Percentiles rank a stretch among this genome's conserved stretches.
phyloP scores from a whole-genome alignment of 331 rosid genomes.

The Dryas integrifolia region DNA sequence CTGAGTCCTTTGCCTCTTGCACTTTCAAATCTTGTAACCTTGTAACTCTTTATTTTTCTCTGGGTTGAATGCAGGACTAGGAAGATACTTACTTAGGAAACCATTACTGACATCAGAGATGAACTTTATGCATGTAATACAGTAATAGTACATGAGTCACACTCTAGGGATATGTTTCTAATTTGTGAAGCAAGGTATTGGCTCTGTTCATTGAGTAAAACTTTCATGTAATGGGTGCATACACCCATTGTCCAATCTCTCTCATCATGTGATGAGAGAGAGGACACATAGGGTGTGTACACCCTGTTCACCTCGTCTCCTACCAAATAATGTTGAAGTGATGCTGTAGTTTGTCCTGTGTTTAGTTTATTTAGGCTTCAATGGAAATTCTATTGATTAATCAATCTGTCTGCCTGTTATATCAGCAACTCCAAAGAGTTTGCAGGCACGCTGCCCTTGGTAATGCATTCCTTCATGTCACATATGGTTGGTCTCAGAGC shows the following conservation, averaged over 20 bases:
- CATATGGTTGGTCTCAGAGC: slow-evolving; percentile 24
- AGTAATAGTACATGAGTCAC: not conserved
- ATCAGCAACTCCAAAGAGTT: slow-evolving; percentile 40
- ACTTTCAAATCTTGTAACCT: not conserved
- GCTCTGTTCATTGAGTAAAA: not conserved
- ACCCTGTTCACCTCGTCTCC: not conserved
- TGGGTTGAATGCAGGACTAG: not conserved
- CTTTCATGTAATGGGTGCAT: too few species aligned
- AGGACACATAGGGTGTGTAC: too few species aligned
- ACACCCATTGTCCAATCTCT: too few species aligned
- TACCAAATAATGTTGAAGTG: not conserved
- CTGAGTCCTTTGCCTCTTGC: not conserved
- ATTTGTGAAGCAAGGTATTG: not conserved
- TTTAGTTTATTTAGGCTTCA: not conserved
- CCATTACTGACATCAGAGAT: not conserved
- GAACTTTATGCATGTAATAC: not conserved
- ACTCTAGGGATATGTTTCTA: not conserved
- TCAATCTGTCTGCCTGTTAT: slow-evolving; percentile 15
- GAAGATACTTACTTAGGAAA: slow-evolving; percentile 2
- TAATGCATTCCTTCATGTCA: slow-evolving; percentile 33
- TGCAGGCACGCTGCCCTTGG: slow-evolving; percentile 24
- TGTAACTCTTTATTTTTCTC: not conserved
- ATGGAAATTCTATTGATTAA: not conserved
- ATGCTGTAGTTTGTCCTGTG: not conserved
- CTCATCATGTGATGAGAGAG: too few species aligned